Evolutionary conservation across 805 yeast species (phyloP).

Genomic region (Nadsonia fulvescens): DNA sequence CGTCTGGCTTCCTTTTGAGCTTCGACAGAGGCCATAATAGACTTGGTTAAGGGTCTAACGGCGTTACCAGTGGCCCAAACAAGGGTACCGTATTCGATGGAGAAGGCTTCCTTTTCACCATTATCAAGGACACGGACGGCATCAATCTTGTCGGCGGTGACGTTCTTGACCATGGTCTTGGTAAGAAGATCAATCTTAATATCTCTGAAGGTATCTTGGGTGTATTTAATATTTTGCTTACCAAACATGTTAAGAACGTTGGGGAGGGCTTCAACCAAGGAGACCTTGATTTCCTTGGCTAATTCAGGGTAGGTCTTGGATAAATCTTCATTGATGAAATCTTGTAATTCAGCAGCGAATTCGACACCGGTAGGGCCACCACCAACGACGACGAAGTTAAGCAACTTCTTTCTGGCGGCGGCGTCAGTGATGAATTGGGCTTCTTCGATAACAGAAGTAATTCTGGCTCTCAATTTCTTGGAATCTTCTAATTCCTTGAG

Average conservation of each 20-base stretch:
- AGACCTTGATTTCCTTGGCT: conserved; percentile 63
- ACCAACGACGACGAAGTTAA: conserved; percentile 84
- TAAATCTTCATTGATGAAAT: conserved; percentile 83
- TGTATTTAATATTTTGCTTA: conserved; percentile 36
- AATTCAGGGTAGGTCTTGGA: conserved; percentile 77
- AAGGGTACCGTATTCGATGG: conserved; percentile 76
- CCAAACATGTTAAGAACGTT: conserved; percentile 46
- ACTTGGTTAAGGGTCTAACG: conserved; percentile 56
- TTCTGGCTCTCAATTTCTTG: conserved; percentile 58
- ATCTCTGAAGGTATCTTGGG: conserved; percentile 54
- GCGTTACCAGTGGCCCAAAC: conserved; percentile 98
- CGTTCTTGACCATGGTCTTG: conserved; percentile 78
- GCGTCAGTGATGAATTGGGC: conserved; percentile 63
- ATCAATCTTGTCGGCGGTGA: conserved; percentile 48
- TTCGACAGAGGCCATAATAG: conserved; percentile 49
- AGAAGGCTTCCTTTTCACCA: conserved; percentile 41
- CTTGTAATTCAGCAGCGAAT: conserved; percentile 91
- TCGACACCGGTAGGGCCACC: conserved; percentile 99
- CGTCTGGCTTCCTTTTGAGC: conserved; percentile 69
- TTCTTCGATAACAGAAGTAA: conserved; percentile 78
- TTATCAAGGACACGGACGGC: conserved; percentile 52
- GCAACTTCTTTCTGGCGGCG: conserved; percentile 66
- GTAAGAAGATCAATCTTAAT: conserved; percentile 58
- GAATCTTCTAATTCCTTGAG: conserved; percentile 85
- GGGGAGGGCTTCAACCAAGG: conserved; percentile 81